A percentile compares a stretch with the other conserved stretches of the same genome.
These are phyloP conservation scores for Chrysopogon serrulatus DNA, from an alignment of 176 grass and related monocot species.

Conservation along the genomic window DNA sequence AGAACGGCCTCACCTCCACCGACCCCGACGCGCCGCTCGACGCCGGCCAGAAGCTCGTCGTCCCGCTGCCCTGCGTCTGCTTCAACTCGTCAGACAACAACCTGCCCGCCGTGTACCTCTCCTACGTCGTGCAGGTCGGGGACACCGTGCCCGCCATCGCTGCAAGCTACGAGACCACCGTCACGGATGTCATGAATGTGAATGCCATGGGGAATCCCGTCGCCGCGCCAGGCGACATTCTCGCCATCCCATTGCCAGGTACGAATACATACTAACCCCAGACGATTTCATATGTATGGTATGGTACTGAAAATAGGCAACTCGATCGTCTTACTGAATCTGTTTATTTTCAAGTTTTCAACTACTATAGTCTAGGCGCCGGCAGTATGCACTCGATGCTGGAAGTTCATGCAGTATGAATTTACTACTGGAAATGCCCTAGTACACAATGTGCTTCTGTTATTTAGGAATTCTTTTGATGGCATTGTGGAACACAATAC, in stretches of 20 bases:
- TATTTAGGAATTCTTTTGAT: background rate
- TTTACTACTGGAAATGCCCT: background rate
- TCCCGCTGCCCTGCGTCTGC: conserved; percentile 84
- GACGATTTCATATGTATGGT: background rate
- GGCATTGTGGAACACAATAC: background rate
- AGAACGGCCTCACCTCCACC: conserved; percentile 45
- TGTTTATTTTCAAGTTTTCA: background rate
- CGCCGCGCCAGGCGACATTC: conserved; percentile 67
- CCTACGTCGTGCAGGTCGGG: conserved; percentile 72
- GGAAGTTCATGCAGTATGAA: background rate
- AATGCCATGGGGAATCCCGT: conserved; percentile 78
- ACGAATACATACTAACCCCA: background rate
- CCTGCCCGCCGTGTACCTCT: conserved; percentile 75
- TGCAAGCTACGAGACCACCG: conserved; percentile 60
- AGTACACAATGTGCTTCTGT: background rate
- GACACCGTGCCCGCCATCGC: conserved; percentile 70
- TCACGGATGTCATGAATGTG: conserved; percentile 77
- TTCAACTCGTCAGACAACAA: conserved; percentile 92
- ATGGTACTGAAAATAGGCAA: background rate
- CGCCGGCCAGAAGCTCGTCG: conserved; percentile 47
- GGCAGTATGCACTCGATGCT: background rate
- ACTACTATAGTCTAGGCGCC: background rate
- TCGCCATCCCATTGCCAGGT: conserved; percentile 88
- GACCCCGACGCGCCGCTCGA: conserved; percentile 67
- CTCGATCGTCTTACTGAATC: background rate